phyloP scores from a whole-genome alignment of 208 protist genomes.

The Leishmania lainsoni region DNA sequence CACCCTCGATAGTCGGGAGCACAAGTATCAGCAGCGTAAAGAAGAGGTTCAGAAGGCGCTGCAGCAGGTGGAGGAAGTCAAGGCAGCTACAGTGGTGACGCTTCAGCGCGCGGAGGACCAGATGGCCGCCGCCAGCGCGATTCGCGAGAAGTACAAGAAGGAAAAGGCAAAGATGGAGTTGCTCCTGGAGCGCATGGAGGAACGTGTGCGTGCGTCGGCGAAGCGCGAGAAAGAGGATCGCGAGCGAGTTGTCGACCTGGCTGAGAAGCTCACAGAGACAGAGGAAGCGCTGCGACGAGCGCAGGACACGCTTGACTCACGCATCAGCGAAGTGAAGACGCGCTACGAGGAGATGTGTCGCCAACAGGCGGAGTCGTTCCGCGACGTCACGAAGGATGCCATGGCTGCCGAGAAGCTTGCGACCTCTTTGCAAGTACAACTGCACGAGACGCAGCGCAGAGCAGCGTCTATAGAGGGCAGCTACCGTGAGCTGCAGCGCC shows the following conservation, averaged over 20 bases:
- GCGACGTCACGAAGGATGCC: slow-evolving; percentile 28
- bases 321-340: slow-evolving; percentile 28
- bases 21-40: slow-evolving; percentile 48
- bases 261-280: slow-evolving; percentile 28
- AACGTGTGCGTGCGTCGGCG: slow-evolving; percentile 32
- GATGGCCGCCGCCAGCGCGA: slow-evolving; percentile 38
- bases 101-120: slow-evolving; percentile 37
- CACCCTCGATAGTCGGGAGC: slow-evolving; percentile 32
- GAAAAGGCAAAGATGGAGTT: slow-evolving; percentile 65
- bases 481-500: slow-evolving; percentile 30
- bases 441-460: slow-evolving; percentile 33
- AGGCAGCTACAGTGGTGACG: slow-evolving; percentile 26
- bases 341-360: slow-evolving; percentile 37
- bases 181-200: slow-evolving; percentile 51
- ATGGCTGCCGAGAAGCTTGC: slow-evolving; percentile 30
- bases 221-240: slow-evolving; percentile 43
- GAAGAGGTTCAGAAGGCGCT: slow-evolving; percentile 43
- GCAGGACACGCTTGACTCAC: slow-evolving; percentile 32
- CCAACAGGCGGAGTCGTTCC: slow-evolving; percentile 37
- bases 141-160: slow-evolving; percentile 62
- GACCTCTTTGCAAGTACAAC: slow-evolving; percentile 24
- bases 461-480: slow-evolving; percentile 18
- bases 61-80: slow-evolving; percentile 38
- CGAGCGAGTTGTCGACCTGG: slow-evolving; percentile 37
- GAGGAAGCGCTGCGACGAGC: slow-evolving; percentile 32